phyloP scores from a whole-genome alignment of 257 asterid species.

The Hygrophila difformis region DNA sequence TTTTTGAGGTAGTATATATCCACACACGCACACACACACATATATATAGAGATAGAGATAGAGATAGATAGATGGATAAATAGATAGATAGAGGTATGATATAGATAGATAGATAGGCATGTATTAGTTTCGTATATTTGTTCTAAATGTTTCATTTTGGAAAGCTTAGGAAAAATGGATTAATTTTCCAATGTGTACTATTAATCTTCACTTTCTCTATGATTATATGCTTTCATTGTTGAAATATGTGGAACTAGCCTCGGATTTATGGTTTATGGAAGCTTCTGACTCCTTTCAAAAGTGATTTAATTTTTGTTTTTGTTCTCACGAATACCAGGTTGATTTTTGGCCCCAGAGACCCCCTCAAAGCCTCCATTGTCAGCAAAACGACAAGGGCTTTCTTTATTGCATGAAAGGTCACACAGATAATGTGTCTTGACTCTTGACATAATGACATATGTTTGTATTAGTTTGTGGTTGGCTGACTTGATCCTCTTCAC shows the following conservation, averaged over 20 bases:
- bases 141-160: no score
- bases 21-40: no score
- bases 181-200: conserved; percentile 1
- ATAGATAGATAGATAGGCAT: no score
- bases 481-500: not conserved
- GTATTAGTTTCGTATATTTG: not conserved
- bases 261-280: no score
- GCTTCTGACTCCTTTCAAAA: conserved; percentile 15
- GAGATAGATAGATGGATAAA: no score
- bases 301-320: not conserved
- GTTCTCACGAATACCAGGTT: conserved; percentile 23
- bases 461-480: no score
- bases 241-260: not conserved
- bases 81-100: no score
- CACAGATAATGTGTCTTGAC: not conserved
- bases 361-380: conserved; percentile 1
- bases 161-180: no score
- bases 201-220: conserved; percentile 3
- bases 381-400: conserved; percentile 14
- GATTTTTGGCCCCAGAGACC: conserved; percentile 19
- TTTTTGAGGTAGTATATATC: conserved; percentile 14
- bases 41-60: no score
- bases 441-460: no score
- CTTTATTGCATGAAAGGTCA: conserved; percentile 11
- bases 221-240: not conserved